phyloP scores from a whole-genome alignment of 495 filamentous ascomycete genomes.

The Patellaria atrata region DNA sequence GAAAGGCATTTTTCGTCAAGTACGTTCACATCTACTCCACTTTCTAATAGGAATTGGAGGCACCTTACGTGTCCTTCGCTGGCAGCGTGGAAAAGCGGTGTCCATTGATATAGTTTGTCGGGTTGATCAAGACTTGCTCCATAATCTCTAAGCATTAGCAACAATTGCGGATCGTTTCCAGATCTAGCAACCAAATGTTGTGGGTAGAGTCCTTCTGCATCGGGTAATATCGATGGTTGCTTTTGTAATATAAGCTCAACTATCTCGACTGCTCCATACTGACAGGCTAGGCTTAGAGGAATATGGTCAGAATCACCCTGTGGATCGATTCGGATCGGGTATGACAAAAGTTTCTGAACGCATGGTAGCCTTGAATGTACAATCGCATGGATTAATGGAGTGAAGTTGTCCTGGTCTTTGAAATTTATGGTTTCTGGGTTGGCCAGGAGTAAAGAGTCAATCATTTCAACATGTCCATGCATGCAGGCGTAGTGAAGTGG shows the following conservation, averaged over 20 bases:
- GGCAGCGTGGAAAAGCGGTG: constrained; percentile 86
- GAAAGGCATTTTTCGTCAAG: constrained; percentile 84
- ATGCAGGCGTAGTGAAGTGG: constrained; percentile 95
- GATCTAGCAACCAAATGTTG: constrained; percentile 93
- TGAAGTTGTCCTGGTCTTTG: constrained; percentile 95
- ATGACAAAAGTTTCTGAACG: constrained; percentile 57
- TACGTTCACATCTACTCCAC: constrained; percentile 58
- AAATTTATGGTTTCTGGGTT: constrained; percentile 57
- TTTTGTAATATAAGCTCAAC: constrained; percentile 70
- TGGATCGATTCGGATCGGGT: constrained; percentile 66
- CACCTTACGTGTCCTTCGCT: constrained; percentile 91
- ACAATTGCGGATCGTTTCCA: constrained; percentile 60
- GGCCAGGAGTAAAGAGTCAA: constrained; percentile 49
- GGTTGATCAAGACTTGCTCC: constrained; percentile 85
- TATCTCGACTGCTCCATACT: constrained; percentile 71
- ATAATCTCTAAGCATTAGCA: constrained; percentile 67
- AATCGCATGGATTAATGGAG: constrained; percentile 86
- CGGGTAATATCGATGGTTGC: constrained; percentile 62
- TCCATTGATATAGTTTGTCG: constrained; percentile 96
- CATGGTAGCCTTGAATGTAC: constrained; percentile 68
- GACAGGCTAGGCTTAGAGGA: constrained; percentile 85
- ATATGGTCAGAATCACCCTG: constrained; percentile 78
- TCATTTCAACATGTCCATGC: constrained; percentile 78
- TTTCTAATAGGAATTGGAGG: constrained; percentile 59
- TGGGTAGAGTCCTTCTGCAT: constrained; percentile 94